Conservation (phyloP, 108 stramenopile genomes). For the Nitzschia sp. region DNA sequence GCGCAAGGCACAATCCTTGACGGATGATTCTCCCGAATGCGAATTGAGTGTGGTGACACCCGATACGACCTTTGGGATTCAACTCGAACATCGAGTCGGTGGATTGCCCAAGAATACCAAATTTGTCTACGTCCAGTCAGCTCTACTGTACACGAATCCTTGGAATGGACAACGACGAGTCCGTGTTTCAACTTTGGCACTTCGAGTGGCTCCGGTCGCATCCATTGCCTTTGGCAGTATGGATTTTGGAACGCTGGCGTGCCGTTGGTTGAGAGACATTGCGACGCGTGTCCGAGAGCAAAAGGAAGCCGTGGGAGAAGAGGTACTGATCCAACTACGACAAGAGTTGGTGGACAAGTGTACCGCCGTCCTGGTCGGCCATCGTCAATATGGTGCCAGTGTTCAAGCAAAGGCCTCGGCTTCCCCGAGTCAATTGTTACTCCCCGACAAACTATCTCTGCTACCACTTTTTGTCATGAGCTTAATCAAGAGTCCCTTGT, state of each 20-base stretch:
- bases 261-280: slow-evolving; percentile 47
- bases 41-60: slow-evolving; percentile 62
- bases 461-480: slow-evolving; percentile 86
- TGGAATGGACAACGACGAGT: slow-evolving; percentile 68
- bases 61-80: slow-evolving; percentile 64
- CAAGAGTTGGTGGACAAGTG: slow-evolving; percentile 45
- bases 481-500: slow-evolving; percentile 63
- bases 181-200: slow-evolving; percentile 80
- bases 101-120: slow-evolving; percentile 48
- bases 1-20: not conserved
- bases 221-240: slow-evolving; percentile 53
- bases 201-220: slow-evolving; percentile 39
- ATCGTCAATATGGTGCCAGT: slow-evolving; percentile 42
- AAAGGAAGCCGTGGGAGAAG: not conserved
- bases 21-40: slow-evolving; percentile 47
- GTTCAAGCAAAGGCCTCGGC: not conserved
- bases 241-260: slow-evolving; percentile 61
- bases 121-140: slow-evolving; percentile 76
- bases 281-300: not conserved
- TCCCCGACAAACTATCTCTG: slow-evolving; percentile 87
- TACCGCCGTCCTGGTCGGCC: slow-evolving; percentile 67
- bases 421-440: slow-evolving; percentile 75
- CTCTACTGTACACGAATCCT: slow-evolving; percentile 71
- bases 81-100: slow-evolving; percentile 76
- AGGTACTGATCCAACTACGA: slow-evolving; percentile 35